Evolutionary conservation across 2,329 filamentous ascomycete genomes (phyloP), one percentile per base, ranked within the genome.

Genomic region (Amauroascus niger): DNA sequence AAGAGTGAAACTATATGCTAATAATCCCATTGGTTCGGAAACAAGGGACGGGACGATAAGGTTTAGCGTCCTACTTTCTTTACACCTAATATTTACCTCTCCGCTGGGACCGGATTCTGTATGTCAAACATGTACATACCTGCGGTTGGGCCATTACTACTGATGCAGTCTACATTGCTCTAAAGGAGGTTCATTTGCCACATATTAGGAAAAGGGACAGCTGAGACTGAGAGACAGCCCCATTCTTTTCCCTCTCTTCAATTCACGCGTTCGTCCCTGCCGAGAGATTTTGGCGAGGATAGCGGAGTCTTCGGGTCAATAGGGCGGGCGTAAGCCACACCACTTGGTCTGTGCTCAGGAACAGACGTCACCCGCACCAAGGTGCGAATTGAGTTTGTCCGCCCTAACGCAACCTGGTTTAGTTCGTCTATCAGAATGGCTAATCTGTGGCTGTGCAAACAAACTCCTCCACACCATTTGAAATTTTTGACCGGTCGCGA

Each of bases 261-360:
- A 22, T 24, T 37, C 13, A 24, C 22, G 6, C n/a, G 20, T 49
- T n/a, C 14, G 48, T 50, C 24, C 14, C 32, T 20, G 48, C 48
- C 48, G 24, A 43, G 37, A 26, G n/a, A 28, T 16, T 39, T 43
- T 43, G 48, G 37, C 48, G 48, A 43, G 33, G 14, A 41, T 13
- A 50, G 48, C 48, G 48, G 48, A 50, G 37, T 37, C 16, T 6
- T 22, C n/a, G 18, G 18, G 33, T 49, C 33, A 39, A 50, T 43
- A 50, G 48, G 48, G 48, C 48, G 48, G 50, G 50, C 50, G 50
- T 30, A 52, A 52, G 41, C 41, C 50, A 52, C 49, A 52, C 49
- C 28, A 35, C 28, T 5, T 51, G 49, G 49, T 33, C 49, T n/a
- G 49, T 51, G 40, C 49, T 3, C 24, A 40, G 4, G 26, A n/a